Evolutionary conservation across 2,329 filamentous ascomycete species (phyloP), one percentile per base, ranked within the genome.

Genomic region (Trichoderma endophyticum): DNA sequence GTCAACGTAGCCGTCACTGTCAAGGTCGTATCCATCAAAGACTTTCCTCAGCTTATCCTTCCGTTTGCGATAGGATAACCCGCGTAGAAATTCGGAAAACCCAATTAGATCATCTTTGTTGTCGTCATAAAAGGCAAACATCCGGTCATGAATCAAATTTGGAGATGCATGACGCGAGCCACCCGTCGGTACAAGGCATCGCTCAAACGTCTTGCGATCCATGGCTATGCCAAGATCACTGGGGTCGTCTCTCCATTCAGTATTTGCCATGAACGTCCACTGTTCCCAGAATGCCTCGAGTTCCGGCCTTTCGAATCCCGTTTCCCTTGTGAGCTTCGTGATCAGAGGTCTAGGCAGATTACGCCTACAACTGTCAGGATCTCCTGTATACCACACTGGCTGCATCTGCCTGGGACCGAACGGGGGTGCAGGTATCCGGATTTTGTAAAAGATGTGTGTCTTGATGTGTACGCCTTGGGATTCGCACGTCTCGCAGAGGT

Each of bases 361-460:
- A 24, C 89, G 87, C 21, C 89, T 86, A 76, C 92, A 89, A 74
- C 88, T 89, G 74, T 92, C 89, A 11, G 95, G 94, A 77, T 97
- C 93, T 57, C 95, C 95, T 1, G 94, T 93, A 79, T 97, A 98
- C 90, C 92, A 96, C 2, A 94, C 89, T 7, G 92, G 91, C 76
- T 94, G 92, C 78, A 91, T 92, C 80, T 95, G 92, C 66, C 93
- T 89, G 2, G 93, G 91, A 3, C 92, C 92, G 71, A 97, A 90
- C 34, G 94, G 92, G 0, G 95, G 94, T 1, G 94, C 92, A 1
- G 96, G 96, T 12, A 98, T 91, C 70, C 91, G 91, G 78, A 99
- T 93, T 81, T 98, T 98, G 86, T 97, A 97, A 82, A 99, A 98
- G 60, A 98, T 89, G 81, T 99, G 96, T 1, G 94, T 97, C 80